Base-by-base conservation (phyloP, 805 yeast genomes). In the Saccharomycopsis babjevae region DNA sequence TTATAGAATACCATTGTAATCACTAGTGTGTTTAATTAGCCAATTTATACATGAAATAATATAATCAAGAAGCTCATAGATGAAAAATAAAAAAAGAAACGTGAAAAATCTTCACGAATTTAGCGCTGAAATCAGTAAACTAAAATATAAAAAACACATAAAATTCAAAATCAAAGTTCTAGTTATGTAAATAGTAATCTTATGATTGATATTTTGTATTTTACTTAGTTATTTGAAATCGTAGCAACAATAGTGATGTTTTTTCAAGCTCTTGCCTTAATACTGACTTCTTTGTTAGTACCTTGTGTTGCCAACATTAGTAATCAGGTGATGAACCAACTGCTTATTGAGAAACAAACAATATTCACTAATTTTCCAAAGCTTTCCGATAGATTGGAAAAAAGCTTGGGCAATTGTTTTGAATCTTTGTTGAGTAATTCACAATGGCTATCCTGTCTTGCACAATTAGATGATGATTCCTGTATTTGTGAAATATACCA, bases 401-500 rank as follows among this genome's bases (percentile, higher is more conserved):
- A n/a, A 11, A 32, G 42, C 15, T 42, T 61, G 16, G 30, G 22
- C 18, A 25, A 6, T 13, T 61, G 63, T 42, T 54, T 61, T 30
- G 36, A 34, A 4, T 18, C 54, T 3, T 22, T 61, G 7, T 13
- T 28, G 13, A n/a, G 59, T 16, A 55, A 57, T 38, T 15, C 22
- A 13, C 50, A 52, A 30, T 62, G 62, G 62, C 25, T 59, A 2
- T 30, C 54, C 28, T 62, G 62, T 18, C 62, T 59, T 7, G 20
- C 55, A n/a, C 58, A 40, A 28, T 13, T 50, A 5, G 60, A 55
- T 13, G 64, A 62, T n/a, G 62, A 59, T 50, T 25, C 28, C 13
- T 61, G 64, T 18, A 59, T 59, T 40, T 61, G 63, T 43, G 50
- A 39, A 20, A 16, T 58, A 7, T 61, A 61, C 50, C 54, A 40